Evolutionary conservation across 805 yeast genomes (phyloP).

Genomic region (Barnettozyma siamensis): DNA sequence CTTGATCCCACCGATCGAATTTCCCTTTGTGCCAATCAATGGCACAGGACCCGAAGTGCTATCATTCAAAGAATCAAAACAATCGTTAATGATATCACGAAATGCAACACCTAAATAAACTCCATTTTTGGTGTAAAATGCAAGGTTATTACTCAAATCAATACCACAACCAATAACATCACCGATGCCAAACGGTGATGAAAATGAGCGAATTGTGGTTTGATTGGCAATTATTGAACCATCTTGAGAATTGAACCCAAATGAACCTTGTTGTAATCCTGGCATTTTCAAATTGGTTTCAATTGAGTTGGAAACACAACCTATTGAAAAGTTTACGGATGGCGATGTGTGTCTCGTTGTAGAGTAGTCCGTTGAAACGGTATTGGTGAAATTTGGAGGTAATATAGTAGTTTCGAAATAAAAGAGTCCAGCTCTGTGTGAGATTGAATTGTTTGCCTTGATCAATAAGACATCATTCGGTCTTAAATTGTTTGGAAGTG

Average conservation of each 20-base stretch:
- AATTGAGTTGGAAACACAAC: constrained; percentile 34
- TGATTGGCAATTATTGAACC: constrained; percentile 38
- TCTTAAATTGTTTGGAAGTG: constrained; percentile 8
- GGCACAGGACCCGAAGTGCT: constrained; percentile 36
- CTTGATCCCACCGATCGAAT: constrained; percentile 22
- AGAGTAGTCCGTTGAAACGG: constrained; percentile 23
- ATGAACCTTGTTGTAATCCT: constrained; percentile 42
- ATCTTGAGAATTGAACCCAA: constrained; percentile 49
- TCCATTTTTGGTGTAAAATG: constrained; percentile 83
- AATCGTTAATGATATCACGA: constrained; percentile 31
- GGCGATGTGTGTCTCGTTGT: constrained; percentile 16
- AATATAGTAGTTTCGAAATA: constrained; percentile 44
- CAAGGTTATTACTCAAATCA: constrained; percentile 53
- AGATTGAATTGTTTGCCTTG: constrained; percentile 32
- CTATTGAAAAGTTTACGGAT: constrained; percentile 28
- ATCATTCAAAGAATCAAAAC: background rate
- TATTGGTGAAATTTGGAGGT: background rate
- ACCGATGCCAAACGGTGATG: constrained; percentile 42
- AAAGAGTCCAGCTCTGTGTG: constrained; percentile 38
- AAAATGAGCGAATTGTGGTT: constrained; percentile 34
- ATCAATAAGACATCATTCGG: constrained; percentile 20
- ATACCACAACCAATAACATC: constrained; percentile 85
- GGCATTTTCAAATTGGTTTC: constrained; percentile 33
- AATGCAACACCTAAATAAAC: constrained; percentile 52
- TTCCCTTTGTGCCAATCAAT: constrained; percentile 33